A percentile compares a stretch with the other conserved stretches of the same genome.
phyloP scores from a whole-genome alignment of 2,329 filamentous ascomycete genomes.

The Alternaria panax region DNA sequence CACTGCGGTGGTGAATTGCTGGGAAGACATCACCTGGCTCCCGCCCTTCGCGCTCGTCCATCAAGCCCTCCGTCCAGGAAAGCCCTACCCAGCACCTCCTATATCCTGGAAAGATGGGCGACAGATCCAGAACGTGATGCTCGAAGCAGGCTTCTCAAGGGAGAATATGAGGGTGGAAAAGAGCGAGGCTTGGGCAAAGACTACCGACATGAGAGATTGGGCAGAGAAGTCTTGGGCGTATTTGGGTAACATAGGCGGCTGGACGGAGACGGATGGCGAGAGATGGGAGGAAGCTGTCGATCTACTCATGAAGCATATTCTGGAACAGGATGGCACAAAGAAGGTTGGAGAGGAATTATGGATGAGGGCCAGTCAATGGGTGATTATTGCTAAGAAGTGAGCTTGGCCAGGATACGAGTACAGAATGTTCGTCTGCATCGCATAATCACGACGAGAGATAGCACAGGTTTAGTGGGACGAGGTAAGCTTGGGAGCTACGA shows the following conservation, averaged over 20 bases:
- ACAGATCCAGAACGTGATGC: conserved; percentile 37
- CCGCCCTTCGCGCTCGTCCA: conserved; percentile 30
- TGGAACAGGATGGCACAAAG: conserved; percentile 27
- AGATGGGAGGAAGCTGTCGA: conserved; percentile 42
- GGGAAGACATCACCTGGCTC: conserved; percentile 38
- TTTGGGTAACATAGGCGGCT: conserved; percentile 35
- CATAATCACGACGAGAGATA: background rate
- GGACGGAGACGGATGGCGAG: conserved; percentile 35
- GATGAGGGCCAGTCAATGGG: conserved; percentile 43
- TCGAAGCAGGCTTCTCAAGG: conserved; percentile 36
- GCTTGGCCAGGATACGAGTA: background rate
- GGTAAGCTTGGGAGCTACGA: background rate
- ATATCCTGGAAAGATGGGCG: conserved; percentile 38
- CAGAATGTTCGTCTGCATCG: background rate
- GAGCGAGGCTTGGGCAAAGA: conserved; percentile 36
- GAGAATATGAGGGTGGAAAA: conserved; percentile 31
- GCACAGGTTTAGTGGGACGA: background rate
- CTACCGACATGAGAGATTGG: conserved; percentile 30
- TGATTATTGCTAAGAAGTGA: conserved; percentile 36
- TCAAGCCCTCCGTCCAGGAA: conserved; percentile 25
- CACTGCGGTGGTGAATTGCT: conserved; percentile 50
- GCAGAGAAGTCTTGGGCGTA: conserved; percentile 42
- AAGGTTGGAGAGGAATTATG: conserved; percentile 31
- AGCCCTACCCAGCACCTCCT: conserved; percentile 26
- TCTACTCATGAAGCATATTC: conserved; percentile 27